These are phyloP conservation scores for Knufia fluminis DNA, from an alignment of 2,329 filamentous ascomycete genomes.

Conservation along the genomic window DNA sequence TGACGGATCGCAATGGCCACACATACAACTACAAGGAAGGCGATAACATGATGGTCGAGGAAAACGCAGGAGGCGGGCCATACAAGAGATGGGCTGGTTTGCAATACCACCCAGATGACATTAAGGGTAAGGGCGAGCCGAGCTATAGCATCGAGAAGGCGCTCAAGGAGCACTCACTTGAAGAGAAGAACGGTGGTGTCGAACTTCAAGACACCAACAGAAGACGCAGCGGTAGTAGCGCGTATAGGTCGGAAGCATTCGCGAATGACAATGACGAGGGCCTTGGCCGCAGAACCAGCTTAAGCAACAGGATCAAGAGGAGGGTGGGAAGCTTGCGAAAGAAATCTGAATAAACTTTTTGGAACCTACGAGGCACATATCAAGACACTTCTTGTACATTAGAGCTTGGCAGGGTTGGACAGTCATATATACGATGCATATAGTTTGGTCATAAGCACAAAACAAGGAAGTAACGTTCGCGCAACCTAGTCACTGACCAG, in stretches of 20 bases:
- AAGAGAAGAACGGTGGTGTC: slow-evolving; percentile 8
- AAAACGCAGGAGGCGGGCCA: slow-evolving; percentile 57
- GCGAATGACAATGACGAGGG: slow-evolving; percentile 12
- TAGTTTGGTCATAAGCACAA: no score
- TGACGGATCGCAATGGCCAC: slow-evolving; percentile 57
- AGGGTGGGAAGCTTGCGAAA: slow-evolving; percentile 21
- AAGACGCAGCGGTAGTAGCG: slow-evolving; percentile 2
- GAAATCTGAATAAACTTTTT: no score
- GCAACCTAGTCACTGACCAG: no score
- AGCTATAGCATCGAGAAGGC: slow-evolving; percentile 61
- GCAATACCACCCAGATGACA: slow-evolving; percentile 63
- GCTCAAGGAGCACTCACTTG: slow-evolving; percentile 49
- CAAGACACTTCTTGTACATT: not conserved
- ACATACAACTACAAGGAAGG: slow-evolving; percentile 74
- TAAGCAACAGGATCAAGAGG: slow-evolving; percentile 14
- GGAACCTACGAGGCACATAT: not conserved
- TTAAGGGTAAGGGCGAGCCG: slow-evolving; percentile 76
- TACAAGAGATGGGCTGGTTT: slow-evolving; percentile 64
- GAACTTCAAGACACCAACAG: slow-evolving; percentile 3
- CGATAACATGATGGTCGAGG: slow-evolving; percentile 72
- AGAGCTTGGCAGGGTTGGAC: not conserved
- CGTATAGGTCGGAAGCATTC: slow-evolving; percentile 10
- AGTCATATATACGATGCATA: no score
- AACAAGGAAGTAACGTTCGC: no score
- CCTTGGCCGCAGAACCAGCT: slow-evolving; percentile 9